Conservation (phyloP, 345 rosid genomes). For the Sonneratia alba region DNA sequence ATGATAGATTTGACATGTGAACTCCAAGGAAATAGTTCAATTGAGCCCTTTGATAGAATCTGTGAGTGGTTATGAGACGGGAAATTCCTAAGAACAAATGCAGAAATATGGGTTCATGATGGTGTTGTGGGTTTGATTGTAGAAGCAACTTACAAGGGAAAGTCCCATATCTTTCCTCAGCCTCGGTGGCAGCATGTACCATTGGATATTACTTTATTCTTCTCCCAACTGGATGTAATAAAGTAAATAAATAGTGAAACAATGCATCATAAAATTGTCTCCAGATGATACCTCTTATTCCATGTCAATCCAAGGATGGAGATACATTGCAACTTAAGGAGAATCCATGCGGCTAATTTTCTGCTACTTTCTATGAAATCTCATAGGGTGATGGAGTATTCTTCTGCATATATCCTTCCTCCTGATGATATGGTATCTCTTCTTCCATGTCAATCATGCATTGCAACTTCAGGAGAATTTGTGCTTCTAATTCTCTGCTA, state of each 20-base stretch:
- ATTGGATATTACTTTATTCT: background rate
- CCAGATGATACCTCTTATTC: background rate
- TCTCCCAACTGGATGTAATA: background rate
- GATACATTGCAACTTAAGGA: background rate
- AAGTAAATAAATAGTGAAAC: background rate
- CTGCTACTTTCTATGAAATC: background rate
- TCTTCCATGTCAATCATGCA: background rate
- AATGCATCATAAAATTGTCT: background rate
- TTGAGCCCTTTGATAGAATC: background rate
- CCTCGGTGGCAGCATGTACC: background rate
- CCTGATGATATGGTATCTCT: background rate
- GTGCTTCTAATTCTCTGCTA: background rate
- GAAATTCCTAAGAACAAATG: background rate
- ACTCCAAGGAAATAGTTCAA: background rate
- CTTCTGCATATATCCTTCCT: background rate
- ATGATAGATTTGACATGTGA: background rate
- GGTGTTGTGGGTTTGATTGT: background rate
- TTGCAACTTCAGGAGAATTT: background rate
- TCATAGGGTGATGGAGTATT: background rate
- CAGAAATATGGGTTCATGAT: background rate
- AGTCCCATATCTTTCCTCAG: background rate
- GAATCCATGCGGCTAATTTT: background rate
- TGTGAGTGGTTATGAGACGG: background rate
- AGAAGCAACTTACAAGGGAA: background rate
- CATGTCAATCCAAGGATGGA: background rate